Evolutionary conservation across 148 eudicot genomes (phyloP).

Genomic region (Fallopia convolvulus): DNA sequence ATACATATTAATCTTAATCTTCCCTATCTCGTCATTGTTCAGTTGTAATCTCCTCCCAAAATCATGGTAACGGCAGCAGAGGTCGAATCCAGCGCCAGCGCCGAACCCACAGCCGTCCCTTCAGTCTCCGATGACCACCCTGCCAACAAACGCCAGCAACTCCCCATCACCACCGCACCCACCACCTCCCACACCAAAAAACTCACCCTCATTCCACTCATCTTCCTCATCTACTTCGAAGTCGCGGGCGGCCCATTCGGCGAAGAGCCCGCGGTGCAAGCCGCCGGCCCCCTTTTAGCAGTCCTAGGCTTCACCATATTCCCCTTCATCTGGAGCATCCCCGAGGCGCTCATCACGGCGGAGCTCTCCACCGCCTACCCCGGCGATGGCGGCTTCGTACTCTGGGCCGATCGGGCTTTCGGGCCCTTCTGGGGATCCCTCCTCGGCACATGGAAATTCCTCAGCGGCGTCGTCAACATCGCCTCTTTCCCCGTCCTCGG

Average conservation of each 20-base stretch:
- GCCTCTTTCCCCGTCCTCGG: constrained; percentile 50
- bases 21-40: no score
- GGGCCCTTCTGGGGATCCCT: constrained; percentile 48
- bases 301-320: constrained; percentile 41
- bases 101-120: not conserved
- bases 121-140: not conserved
- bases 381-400: constrained; percentile 53
- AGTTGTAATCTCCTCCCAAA: no score
- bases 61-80: not conserved
- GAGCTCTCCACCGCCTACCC: constrained; percentile 59
- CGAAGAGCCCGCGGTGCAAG: constrained; percentile 45
- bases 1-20: no score
- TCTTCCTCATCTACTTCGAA: constrained; percentile 54
- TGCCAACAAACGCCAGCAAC: constrained; percentile 1
- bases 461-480: constrained; percentile 49
- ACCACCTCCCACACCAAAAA: constrained; percentile 19
- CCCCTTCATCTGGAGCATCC: constrained; percentile 55
- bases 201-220: constrained; percentile 38
- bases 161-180: constrained; percentile 15
- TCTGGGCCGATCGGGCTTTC: constrained; percentile 57
- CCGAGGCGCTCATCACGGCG: constrained; percentile 53
- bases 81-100: not conserved
- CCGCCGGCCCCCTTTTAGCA: constrained; percentile 44
- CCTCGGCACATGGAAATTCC: constrained; percentile 48
- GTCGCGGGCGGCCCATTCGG: constrained; percentile 61